Percentiles rank a stretch among this genome's conserved stretches.
Evolutionary conservation across 2,329 filamentous ascomycete genomes (phyloP).

Genomic region (Fusarium continuum): DNA sequence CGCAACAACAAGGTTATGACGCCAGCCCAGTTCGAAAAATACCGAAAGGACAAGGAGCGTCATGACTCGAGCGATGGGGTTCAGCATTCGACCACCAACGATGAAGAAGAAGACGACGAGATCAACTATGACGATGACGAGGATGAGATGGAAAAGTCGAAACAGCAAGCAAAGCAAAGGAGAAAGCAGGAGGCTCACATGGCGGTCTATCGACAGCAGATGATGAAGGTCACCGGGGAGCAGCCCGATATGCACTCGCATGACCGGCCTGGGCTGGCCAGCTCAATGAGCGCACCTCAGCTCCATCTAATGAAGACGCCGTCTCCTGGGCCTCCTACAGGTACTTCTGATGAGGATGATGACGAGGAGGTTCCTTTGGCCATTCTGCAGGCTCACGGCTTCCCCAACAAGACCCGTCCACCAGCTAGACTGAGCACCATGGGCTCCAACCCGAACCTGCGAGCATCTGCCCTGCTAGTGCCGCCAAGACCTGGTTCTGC

Average conservation of each 20-base stretch:
- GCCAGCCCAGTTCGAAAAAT: slow-evolving; percentile 84
- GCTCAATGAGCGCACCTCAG: slow-evolving; percentile 71
- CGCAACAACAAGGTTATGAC: slow-evolving; percentile 87
- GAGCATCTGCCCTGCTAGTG: slow-evolving; percentile 58
- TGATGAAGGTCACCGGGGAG: slow-evolving; percentile 95
- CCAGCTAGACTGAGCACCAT: slow-evolving; percentile 72
- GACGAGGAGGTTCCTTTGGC: slow-evolving; percentile 90
- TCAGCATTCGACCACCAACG: slow-evolving; percentile 58
- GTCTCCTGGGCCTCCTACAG: slow-evolving; percentile 53
- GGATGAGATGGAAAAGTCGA: slow-evolving; percentile 80
- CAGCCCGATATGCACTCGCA: slow-evolving; percentile 48
- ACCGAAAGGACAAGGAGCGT: slow-evolving; percentile 78
- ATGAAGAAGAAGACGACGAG: slow-evolving; percentile 72
- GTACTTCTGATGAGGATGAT: slow-evolving; percentile 80
- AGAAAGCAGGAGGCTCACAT: slow-evolving; percentile 91
- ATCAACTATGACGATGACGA: slow-evolving; percentile 77
- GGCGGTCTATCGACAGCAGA: slow-evolving; percentile 89
- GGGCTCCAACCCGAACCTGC: slow-evolving; percentile 77
- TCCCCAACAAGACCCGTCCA: slow-evolving; percentile 80
- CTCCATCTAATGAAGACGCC: slow-evolving; percentile 54
- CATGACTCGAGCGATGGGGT: slow-evolving; percentile 56
- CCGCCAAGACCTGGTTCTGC: slow-evolving; percentile 64
- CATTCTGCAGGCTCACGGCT: slow-evolving; percentile 88
- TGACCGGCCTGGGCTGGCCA: slow-evolving; percentile 63
- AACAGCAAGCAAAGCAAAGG: slow-evolving; percentile 77